phyloP scores from a whole-genome alignment of 352 stramenopile genomes.

The Pythium phragmiticola region DNA sequence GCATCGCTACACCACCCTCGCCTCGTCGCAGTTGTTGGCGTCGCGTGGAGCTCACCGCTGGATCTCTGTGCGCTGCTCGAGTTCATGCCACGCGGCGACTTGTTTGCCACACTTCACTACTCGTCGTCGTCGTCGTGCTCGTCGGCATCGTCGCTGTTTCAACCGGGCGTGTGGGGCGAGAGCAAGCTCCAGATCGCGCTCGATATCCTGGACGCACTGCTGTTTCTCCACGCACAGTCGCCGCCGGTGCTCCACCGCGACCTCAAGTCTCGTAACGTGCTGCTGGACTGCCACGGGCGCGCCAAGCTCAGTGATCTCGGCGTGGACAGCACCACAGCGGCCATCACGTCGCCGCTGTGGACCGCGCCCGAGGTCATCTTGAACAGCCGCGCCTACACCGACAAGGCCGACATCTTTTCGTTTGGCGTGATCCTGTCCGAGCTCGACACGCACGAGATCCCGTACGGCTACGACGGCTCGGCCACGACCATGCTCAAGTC shows the following conservation, averaged over 20 bases:
- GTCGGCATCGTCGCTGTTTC: conserved; percentile 9
- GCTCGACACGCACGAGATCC: conserved; percentile 21
- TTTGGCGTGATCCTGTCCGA: conserved; percentile 33
- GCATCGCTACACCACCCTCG: conserved; percentile 9
- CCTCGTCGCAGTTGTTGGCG: conserved; percentile 14
- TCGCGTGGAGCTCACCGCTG: conserved; percentile 12
- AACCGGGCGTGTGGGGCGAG: conserved; percentile 13
- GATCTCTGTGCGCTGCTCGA: conserved; percentile 20
- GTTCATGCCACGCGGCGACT: conserved; percentile 21
- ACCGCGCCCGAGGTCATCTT: conserved; percentile 13
- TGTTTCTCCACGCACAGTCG: conserved; percentile 11
- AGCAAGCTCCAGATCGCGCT: conserved; percentile 22
- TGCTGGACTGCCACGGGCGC: conserved; percentile 6
- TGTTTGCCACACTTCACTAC: conserved; percentile 15
- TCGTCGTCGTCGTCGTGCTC: conserved; percentile 5
- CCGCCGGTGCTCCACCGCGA: conserved; percentile 12
- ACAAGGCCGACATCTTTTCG: conserved; percentile 23
- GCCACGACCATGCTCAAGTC: conserved; percentile 7
- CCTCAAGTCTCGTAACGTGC: conserved; percentile 18
- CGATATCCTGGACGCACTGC: conserved; percentile 8
- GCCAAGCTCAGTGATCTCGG: conserved; percentile 15
- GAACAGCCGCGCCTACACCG: not conserved
- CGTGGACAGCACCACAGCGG: not conserved
- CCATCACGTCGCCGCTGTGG: conserved; percentile 8
- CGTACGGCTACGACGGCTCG: conserved; percentile 12